These are phyloP conservation scores for Colletotrichum orbiculare DNA, from an alignment of 2,329 filamentous ascomycete species.

Conservation along the genomic window DNA sequence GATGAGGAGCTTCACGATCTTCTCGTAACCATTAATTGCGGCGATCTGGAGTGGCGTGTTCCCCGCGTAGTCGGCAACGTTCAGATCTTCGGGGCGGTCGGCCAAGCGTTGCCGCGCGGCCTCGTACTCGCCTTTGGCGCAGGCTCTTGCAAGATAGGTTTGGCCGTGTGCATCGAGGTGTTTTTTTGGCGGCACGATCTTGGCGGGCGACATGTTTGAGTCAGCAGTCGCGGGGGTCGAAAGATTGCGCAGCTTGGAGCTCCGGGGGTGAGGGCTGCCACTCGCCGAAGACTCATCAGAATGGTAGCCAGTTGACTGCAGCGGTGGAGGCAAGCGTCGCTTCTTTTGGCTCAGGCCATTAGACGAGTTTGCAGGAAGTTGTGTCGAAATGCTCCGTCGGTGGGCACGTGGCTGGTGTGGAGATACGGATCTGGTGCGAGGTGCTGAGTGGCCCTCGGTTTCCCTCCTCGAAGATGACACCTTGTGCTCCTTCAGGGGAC, in stretches of 20 bases:
- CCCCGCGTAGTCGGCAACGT: constrained; percentile 92
- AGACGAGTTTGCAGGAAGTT: constrained; percentile 65
- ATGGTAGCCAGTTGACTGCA: constrained; percentile 72
- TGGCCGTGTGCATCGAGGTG: constrained; percentile 93
- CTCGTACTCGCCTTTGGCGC: constrained; percentile 85
- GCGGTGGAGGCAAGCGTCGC: constrained; percentile 68
- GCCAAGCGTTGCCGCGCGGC: constrained; percentile 78
- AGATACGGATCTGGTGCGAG: constrained; percentile 63
- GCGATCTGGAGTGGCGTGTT: constrained; percentile 97
- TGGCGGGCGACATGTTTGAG: constrained; percentile 72
- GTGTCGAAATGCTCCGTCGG: constrained; percentile 72
- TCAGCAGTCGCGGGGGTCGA: constrained; percentile 67
- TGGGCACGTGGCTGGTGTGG: constrained; percentile 68
- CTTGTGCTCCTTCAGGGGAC: constrained; percentile 45
- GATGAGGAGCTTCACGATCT: constrained; percentile 89
- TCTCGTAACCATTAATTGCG: constrained; percentile 83
- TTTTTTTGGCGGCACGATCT: constrained; percentile 81
- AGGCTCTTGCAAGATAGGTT: constrained; percentile 89
- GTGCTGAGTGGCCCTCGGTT: constrained; percentile 45
- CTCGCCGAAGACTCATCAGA: constrained; percentile 75
- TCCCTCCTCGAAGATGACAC: constrained; percentile 45
- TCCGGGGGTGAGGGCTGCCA: constrained; percentile 68
- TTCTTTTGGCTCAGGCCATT: constrained; percentile 71
- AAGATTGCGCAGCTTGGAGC: constrained; percentile 66
- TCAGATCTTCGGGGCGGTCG: constrained; percentile 87